Evolutionary conservation across 2,329 filamentous ascomycete genomes (phyloP).

Genomic region (Scedosporium apiospermum): DNA sequence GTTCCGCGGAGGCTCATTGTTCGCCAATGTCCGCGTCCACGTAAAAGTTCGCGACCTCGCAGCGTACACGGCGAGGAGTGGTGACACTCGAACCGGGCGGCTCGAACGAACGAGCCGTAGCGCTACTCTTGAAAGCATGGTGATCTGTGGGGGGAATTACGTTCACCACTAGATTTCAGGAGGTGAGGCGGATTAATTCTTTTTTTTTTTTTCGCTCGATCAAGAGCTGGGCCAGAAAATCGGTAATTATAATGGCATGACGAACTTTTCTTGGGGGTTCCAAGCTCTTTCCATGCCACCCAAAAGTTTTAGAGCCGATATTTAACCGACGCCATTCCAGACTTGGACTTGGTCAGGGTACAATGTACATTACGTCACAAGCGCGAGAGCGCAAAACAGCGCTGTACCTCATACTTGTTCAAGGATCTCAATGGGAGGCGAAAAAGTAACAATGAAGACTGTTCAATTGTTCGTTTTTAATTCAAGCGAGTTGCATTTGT

Average conservation of each 20-base stretch:
- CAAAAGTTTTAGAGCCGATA: background rate
- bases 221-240: background rate
- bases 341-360: background rate
- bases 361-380: background rate
- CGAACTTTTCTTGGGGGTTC: slow-evolving; percentile 2
- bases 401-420: background rate
- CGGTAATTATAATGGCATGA: slow-evolving; percentile 1
- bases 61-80: background rate
- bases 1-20: background rate
- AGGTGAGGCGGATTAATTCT: background rate
- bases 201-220: background rate
- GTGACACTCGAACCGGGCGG: background rate
- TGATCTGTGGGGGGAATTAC: background rate
- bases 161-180: background rate
- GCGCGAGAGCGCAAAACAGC: background rate
- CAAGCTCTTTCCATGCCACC: background rate
- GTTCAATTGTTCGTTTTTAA: background rate
- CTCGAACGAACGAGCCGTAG: background rate
- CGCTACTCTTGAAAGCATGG: slow-evolving; percentile 7
- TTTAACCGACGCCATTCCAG: background rate
- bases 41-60: slow-evolving; percentile 1
- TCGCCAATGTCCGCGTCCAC: slow-evolving; percentile 2
- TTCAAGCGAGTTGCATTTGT: background rate
- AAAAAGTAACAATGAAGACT: background rate
- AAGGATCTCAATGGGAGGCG: background rate